These are phyloP conservation scores for Zymoseptoria tritici DNA, from an alignment of 2,329 filamentous ascomycete genomes.

Conservation along the genomic window DNA sequence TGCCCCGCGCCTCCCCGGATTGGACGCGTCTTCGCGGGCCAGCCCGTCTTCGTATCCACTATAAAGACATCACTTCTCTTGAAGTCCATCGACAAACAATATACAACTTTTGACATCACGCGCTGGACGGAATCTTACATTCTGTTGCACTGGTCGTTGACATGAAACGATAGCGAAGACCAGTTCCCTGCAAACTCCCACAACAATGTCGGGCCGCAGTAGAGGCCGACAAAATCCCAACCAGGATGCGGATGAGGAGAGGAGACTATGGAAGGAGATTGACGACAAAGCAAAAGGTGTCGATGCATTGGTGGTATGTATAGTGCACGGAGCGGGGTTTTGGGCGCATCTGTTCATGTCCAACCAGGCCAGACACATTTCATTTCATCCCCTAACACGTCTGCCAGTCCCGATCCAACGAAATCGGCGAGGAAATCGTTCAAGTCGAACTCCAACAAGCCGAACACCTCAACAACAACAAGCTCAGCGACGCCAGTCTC, in stretches of 20 bases:
- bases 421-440: slow-evolving; percentile 31
- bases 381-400: not conserved
- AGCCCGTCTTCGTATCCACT: not conserved
- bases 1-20: not conserved
- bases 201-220: slow-evolving; percentile 40
- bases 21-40: not conserved
- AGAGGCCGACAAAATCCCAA: slow-evolving; percentile 38
- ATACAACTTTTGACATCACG: not conserved
- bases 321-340: not conserved
- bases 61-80: not conserved
- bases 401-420: slow-evolving; percentile 21
- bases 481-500: slow-evolving; percentile 29
- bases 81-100: not conserved
- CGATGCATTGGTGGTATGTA: slow-evolving; percentile 41
- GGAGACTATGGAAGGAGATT: slow-evolving; percentile 43
- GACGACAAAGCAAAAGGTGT: slow-evolving; percentile 39
- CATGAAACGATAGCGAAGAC: not conserved
- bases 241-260: slow-evolving; percentile 45
- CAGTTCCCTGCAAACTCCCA: not conserved
- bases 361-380: no score
- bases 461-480: slow-evolving; percentile 24
- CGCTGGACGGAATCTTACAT: not conserved
- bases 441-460: slow-evolving; percentile 30
- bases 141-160: not conserved
- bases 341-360: not conserved